Percentiles rank a stretch among this genome's conserved stretches.
phyloP scores from a whole-genome alignment of 768 basidiomycete species.

The Jaapia argillacea region DNA sequence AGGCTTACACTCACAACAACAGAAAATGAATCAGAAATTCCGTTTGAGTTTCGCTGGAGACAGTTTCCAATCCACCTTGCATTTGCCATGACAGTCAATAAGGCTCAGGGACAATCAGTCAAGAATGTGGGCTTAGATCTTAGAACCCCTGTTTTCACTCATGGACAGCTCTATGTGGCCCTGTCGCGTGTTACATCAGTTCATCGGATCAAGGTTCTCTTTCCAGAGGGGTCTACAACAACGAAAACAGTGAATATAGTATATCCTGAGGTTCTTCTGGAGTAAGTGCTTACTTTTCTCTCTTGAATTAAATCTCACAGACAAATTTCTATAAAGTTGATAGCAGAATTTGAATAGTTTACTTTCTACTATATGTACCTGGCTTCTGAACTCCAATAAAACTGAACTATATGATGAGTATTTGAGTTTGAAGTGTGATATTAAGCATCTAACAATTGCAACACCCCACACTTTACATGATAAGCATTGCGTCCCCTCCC shows the following conservation, averaged over 20 bases:
- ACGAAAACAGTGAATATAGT: neutral
- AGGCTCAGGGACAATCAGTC: slow-evolving; percentile 38
- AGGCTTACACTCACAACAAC: slow-evolving; percentile 24
- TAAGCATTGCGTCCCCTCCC: no score
- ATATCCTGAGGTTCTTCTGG: neutral
- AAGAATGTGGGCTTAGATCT: slow-evolving; percentile 31
- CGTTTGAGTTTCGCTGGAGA: slow-evolving; percentile 20
- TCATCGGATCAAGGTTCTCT: slow-evolving; percentile 17
- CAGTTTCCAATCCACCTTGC: slow-evolving; percentile 35
- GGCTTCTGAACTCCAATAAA: no score
- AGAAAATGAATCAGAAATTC: slow-evolving; percentile 9
- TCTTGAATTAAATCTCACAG: no score
- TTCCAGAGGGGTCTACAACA: neutral
- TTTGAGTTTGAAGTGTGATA: no score
- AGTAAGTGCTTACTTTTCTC: no score
- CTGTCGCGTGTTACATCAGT: slow-evolving; percentile 25
- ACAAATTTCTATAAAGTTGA: no score
- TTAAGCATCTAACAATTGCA: no score
- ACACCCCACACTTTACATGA: no score
- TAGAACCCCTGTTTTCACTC: slow-evolving; percentile 24
- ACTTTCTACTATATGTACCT: neutral
- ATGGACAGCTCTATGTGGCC: slow-evolving; percentile 37
- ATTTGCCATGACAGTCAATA: slow-evolving; percentile 41
- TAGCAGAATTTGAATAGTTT: neutral
- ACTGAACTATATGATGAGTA: no score